Conservation (phyloP, 306 rosid species). For the Chamaecrista fasciculata region DNA sequence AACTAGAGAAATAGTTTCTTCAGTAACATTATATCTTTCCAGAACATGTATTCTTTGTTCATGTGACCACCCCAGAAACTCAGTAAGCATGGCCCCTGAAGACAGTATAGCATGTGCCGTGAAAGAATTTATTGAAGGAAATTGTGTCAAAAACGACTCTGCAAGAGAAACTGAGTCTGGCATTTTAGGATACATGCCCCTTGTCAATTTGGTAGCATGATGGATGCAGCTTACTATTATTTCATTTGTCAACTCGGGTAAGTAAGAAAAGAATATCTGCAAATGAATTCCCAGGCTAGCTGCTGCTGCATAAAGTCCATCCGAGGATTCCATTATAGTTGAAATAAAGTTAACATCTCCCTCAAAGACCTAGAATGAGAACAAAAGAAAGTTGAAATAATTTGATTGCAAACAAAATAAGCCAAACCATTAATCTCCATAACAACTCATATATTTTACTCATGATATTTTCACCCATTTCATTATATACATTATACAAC, state of each 20-base stretch:
- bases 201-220: slow-evolving; percentile 42
- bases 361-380: slow-evolving; percentile 66
- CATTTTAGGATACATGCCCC: slow-evolving; percentile 62
- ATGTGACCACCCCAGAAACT: slow-evolving; percentile 70
- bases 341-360: slow-evolving; percentile 76
- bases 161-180: slow-evolving; percentile 82
- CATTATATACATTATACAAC: slow-evolving; percentile 8
- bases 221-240: slow-evolving; percentile 58
- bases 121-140: slow-evolving; percentile 85
- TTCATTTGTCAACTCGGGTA: slow-evolving; percentile 69
- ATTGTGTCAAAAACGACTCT: slow-evolving; percentile 73
- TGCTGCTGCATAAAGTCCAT: slow-evolving; percentile 87
- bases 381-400: too few species aligned
- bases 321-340: slow-evolving; percentile 81
- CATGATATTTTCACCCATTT: too few species aligned
- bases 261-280: slow-evolving; percentile 75
- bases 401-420: too few species aligned
- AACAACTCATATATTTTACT: too few species aligned
- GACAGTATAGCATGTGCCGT: slow-evolving; percentile 82
- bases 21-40: slow-evolving; percentile 56
- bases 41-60: slow-evolving; percentile 57
- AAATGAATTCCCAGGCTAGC: slow-evolving; percentile 81
- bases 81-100: slow-evolving; percentile 57
- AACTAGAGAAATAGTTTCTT: slow-evolving; percentile 65
- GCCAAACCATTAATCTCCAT: too few species aligned